These are phyloP conservation scores for Emmonsiellopsis sp. DNA, from an alignment of 2,329 filamentous ascomycete genomes.

Conservation along the genomic window DNA sequence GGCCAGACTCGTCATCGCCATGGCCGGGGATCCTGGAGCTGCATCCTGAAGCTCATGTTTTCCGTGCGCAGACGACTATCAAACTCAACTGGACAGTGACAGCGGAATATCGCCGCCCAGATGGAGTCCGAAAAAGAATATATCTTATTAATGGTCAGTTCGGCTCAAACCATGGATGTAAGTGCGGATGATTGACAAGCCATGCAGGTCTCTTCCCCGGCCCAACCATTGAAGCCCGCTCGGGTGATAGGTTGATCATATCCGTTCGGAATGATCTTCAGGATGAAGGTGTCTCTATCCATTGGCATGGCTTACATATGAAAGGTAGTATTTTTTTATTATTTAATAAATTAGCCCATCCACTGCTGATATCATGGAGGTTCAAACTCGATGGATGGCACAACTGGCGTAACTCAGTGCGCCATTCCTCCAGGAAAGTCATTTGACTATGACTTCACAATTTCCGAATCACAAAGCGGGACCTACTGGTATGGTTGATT, in stretches of 20 bases:
- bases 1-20: background rate
- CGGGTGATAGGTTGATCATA: slow-evolving; percentile 38
- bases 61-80: slow-evolving; percentile 25
- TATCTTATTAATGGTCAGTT: slow-evolving; percentile 42
- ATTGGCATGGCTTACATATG: slow-evolving; percentile 41
- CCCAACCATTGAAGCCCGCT: slow-evolving; percentile 39
- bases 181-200: background rate
- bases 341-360: background rate
- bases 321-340: slow-evolving; percentile 18
- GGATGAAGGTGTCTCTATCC: slow-evolving; percentile 33
- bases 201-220: slow-evolving; percentile 36
- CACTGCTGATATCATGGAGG: slow-evolving; percentile 4
- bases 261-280: slow-evolving; percentile 33
- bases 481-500: slow-evolving; percentile 36
- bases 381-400: slow-evolving; percentile 26
- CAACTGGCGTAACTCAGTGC: slow-evolving; percentile 57
- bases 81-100: slow-evolving; percentile 35
- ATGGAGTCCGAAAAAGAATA: slow-evolving; percentile 42
- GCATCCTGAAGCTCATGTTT: slow-evolving; percentile 35
- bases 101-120: slow-evolving; percentile 29
- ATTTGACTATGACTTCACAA: slow-evolving; percentile 35
- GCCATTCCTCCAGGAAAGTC: slow-evolving; percentile 49
- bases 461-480: slow-evolving; percentile 29
- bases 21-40: slow-evolving; percentile 14
- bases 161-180: background rate